Percentiles rank a stretch among this genome's conserved stretches.
These are phyloP conservation scores for Phlebiopsis flavidoalba DNA, from an alignment of 768 basidiomycete species.

Conservation along the genomic window DNA sequence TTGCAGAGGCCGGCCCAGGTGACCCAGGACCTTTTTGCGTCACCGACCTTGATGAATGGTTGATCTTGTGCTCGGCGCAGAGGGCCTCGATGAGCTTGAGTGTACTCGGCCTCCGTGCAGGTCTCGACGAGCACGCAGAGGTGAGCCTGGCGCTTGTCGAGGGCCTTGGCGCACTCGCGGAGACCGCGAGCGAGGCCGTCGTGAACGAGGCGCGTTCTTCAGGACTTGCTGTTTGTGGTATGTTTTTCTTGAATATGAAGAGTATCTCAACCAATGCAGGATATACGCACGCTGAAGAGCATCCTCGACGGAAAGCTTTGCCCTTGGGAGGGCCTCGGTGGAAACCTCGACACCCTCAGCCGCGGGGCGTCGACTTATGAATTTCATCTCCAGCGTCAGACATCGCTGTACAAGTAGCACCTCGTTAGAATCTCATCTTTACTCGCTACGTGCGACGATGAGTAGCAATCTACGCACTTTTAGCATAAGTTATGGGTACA, in stretches of 20 bases:
- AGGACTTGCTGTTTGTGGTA: constrained; percentile 74
- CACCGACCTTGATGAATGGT: constrained; percentile 98
- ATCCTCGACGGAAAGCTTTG: constrained; percentile 94
- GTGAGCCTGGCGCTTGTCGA: constrained; percentile 98
- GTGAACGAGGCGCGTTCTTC: constrained; percentile 97
- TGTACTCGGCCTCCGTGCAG: constrained; percentile 98
- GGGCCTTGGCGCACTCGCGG: constrained; percentile 94
- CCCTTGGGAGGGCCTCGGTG: constrained; percentile 82
- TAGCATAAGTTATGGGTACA: constrained; percentile 16
- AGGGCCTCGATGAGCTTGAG: constrained; percentile 99
- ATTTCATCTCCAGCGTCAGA: constrained; percentile 99
- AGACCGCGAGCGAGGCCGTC: constrained; percentile 98
- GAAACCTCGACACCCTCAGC: constrained; percentile 81
- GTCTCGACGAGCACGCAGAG: constrained; percentile 99
- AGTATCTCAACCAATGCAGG: neutral
- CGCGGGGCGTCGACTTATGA: constrained; percentile 58
- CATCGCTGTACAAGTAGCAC: constrained; percentile 49
- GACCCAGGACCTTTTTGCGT: constrained; percentile 84
- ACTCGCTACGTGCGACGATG: neutral
- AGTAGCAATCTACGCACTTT: constrained; percentile 17
- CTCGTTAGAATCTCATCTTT: constrained; percentile 1
- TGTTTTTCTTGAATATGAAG: neutral
- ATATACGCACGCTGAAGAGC: constrained; percentile 67
- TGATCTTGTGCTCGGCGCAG: constrained; percentile 99
- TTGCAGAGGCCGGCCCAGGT: constrained; percentile 99